phyloP scores from a whole-genome alignment of 2,329 filamentous ascomycete genomes.

The Monosporascus sp. region DNA sequence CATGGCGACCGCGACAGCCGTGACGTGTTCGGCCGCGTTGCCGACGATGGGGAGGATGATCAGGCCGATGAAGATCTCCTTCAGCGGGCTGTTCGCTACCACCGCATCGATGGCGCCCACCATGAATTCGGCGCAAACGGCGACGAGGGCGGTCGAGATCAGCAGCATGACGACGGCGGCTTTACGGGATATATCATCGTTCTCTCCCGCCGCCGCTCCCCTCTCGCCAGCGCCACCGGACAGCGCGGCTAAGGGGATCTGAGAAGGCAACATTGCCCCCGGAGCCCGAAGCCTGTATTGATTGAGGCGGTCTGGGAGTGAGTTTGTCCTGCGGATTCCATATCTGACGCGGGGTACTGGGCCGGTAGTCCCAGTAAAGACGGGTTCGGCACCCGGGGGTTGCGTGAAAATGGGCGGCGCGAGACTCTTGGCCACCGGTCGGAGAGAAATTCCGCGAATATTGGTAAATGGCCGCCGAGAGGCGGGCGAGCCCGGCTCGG shows the following conservation, averaged over 20 bases:
- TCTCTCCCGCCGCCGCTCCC: slow-evolving; percentile 30
- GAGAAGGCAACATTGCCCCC: slow-evolving; percentile 44
- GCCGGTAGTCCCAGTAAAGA: slow-evolving; percentile 31
- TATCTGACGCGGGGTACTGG: slow-evolving; percentile 53
- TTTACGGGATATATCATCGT: slow-evolving; percentile 47
- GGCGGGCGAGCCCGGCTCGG: slow-evolving; percentile 20
- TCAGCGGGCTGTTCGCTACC: slow-evolving; percentile 48
- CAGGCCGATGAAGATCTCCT: slow-evolving; percentile 65
- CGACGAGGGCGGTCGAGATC: slow-evolving; percentile 60
- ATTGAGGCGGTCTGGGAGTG: slow-evolving; percentile 64
- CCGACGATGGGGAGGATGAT: slow-evolving; percentile 70
- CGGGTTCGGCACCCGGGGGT: slow-evolving; percentile 26
- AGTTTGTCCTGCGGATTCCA: slow-evolving; percentile 68
- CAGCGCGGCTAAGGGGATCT: slow-evolving; percentile 36
- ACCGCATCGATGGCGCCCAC: slow-evolving; percentile 63
- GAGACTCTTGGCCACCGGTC: slow-evolving; percentile 60
- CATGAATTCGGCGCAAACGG: slow-evolving; percentile 65
- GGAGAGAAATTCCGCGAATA: slow-evolving; percentile 56
- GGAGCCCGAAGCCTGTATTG: slow-evolving; percentile 39
- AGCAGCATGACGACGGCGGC: slow-evolving; percentile 58
- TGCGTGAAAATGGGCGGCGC: slow-evolving; percentile 66
- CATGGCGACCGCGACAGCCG: slow-evolving; percentile 63
- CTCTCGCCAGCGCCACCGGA: slow-evolving; percentile 19
- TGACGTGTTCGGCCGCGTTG: slow-evolving; percentile 69
- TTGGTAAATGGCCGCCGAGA: slow-evolving; percentile 45